Percentiles rank a stretch among this genome's conserved stretches.
Evolutionary conservation across 2,329 filamentous ascomycete genomes (phyloP).

Genomic region (Gaeumannomyces sp.): DNA sequence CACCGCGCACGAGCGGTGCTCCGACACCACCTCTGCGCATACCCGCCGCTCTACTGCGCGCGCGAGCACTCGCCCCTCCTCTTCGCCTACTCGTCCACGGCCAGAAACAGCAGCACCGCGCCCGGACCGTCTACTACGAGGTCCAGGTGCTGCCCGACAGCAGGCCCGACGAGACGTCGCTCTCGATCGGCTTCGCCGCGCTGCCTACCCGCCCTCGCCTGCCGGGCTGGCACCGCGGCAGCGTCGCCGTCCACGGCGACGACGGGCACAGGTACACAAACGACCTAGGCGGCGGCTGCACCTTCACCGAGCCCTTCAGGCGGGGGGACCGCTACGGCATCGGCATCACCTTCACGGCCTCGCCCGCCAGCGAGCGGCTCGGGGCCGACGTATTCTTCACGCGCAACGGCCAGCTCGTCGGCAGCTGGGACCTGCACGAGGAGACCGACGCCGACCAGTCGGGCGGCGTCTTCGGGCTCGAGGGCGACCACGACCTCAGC

Average conservation of each 20-base stretch:
- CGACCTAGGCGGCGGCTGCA: slow-evolving; percentile 64
- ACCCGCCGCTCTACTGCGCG: slow-evolving; percentile 62
- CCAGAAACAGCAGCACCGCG: slow-evolving; percentile 15
- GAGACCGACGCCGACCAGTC: slow-evolving; percentile 56
- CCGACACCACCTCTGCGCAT: slow-evolving; percentile 61
- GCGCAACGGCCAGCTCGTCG: slow-evolving; percentile 52
- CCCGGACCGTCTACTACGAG: slow-evolving; percentile 65
- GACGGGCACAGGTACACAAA: slow-evolving; percentile 73
- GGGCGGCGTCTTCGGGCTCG: slow-evolving; percentile 57
- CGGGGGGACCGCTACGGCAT: slow-evolving; percentile 63
- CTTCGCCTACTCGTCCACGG: not conserved
- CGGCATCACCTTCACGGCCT: slow-evolving; percentile 57
- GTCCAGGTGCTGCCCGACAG: slow-evolving; percentile 44
- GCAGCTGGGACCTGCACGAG: slow-evolving; percentile 68
- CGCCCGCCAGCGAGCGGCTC: slow-evolving; percentile 23
- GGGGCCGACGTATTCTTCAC: slow-evolving; percentile 64
- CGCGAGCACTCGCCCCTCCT: slow-evolving; percentile 51
- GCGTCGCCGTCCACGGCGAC: slow-evolving; percentile 71
- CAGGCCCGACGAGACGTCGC: slow-evolving; percentile 35
- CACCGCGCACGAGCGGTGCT: slow-evolving; percentile 33
- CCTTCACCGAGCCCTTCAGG: slow-evolving; percentile 60
- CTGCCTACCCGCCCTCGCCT: slow-evolving; percentile 74
- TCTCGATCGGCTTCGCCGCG: slow-evolving; percentile 66
- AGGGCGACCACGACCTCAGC: slow-evolving; percentile 65
- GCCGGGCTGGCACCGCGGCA: slow-evolving; percentile 75